A percentile compares a stretch with the other conserved stretches of the same genome.
These are phyloP conservation scores for Candida glucosophila DNA, from an alignment of 1,139 yeast genomes.

Conservation along the genomic window DNA sequence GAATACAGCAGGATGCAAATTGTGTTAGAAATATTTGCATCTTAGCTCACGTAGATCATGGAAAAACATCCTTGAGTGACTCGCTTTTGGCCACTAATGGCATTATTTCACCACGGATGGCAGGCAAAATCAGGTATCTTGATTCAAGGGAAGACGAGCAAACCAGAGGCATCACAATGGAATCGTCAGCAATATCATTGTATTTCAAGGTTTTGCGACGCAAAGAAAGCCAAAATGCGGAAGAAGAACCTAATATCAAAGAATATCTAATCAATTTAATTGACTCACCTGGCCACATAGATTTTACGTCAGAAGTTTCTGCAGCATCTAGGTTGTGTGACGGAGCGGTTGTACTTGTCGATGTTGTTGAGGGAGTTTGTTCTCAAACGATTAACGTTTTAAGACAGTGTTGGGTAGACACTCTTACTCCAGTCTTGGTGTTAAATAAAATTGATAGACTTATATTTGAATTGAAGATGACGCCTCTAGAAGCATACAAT, in stretches of 20 bases:
- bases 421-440: conserved; percentile 82
- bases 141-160: conserved; percentile 97
- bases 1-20: conserved; percentile 61
- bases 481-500: conserved; percentile 78
- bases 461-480: conserved; percentile 69
- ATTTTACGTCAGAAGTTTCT: conserved; percentile 91
- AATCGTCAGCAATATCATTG: conserved; percentile 83
- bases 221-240: conserved; percentile 17
- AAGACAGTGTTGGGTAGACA: conserved; percentile 94
- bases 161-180: conserved; percentile 95
- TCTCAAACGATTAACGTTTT: conserved; percentile 93
- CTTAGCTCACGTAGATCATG: conserved; percentile 97
- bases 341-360: conserved; percentile 91
- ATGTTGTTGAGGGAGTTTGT: conserved; percentile 97
- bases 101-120: conserved; percentile 87
- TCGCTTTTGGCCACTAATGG: conserved; percentile 92
- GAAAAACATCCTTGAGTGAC: conserved; percentile 92
- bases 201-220: conserved; percentile 62
- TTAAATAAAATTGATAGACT: conserved; percentile 88
- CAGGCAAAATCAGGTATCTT: conserved; percentile 87
- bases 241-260: conserved; percentile 37
- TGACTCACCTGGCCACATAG: conserved; percentile 98
- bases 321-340: conserved; percentile 94
- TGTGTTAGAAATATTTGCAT: conserved; percentile 86
- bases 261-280: conserved; percentile 87